A percentile compares a stretch with the other conserved stretches of the same genome.
Conservation (phyloP, 2,329 filamentous ascomycete genomes). For the Dichotomopilus funicola region DNA sequence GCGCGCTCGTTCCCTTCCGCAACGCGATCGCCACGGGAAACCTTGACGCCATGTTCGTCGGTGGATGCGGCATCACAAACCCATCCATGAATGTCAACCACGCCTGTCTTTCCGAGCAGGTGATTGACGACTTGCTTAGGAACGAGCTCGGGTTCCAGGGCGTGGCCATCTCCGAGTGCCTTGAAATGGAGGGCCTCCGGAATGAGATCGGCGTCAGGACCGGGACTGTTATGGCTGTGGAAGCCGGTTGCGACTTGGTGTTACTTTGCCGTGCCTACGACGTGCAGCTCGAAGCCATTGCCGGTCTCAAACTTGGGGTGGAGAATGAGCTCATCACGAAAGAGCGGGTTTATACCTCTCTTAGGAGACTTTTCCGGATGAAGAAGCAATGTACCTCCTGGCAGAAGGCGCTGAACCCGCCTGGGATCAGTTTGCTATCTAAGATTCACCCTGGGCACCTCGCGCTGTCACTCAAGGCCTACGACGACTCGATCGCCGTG, state of each 20-base stretch:
- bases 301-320: conserved; percentile 78
- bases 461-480: conserved; percentile 73
- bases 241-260: conserved; percentile 89
- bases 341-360: conserved; percentile 70
- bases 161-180: conserved; percentile 88
- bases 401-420: conserved; percentile 84
- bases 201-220: conserved; percentile 96
- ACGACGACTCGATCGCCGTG: conserved; percentile 88
- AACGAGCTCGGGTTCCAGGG: conserved; percentile 84
- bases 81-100: conserved; percentile 92
- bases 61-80: conserved; percentile 87
- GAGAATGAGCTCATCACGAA: conserved; percentile 85
- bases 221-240: conserved; percentile 94
- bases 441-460: conserved; percentile 78
- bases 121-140: conserved; percentile 84
- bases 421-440: conserved; percentile 68
- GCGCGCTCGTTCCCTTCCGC: conserved; percentile 82
- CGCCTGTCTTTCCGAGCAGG: conserved; percentile 85
- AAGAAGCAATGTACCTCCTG: conserved; percentile 85
- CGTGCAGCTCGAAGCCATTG: conserved; percentile 85
- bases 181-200: conserved; percentile 94
- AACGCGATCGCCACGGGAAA: conserved; percentile 78
- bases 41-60: conserved; percentile 91
- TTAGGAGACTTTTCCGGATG: conserved; percentile 69
- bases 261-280: conserved; percentile 82